phyloP scores from a whole-genome alignment of 352 stramenopile species.

The Thalassiosira sp. region DNA sequence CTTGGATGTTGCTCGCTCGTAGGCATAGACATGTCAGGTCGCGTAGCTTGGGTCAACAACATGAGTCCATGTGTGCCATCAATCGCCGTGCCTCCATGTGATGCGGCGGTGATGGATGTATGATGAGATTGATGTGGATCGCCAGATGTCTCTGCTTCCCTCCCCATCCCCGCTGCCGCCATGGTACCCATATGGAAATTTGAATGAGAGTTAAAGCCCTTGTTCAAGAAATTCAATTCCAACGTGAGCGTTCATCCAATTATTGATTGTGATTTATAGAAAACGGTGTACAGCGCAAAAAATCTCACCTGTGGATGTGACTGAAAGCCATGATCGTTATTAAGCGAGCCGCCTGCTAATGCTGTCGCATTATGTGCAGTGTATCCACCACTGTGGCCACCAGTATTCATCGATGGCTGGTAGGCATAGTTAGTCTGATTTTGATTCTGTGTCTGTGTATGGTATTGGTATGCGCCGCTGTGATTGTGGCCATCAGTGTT shows the following conservation, averaged over 20 bases:
- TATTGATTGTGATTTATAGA: too few species aligned
- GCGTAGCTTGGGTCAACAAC: background rate
- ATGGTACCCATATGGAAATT: background rate
- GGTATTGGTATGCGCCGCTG: background rate
- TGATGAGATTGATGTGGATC: background rate
- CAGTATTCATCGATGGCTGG: too few species aligned
- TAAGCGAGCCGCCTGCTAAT: background rate
- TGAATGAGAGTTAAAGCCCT: background rate
- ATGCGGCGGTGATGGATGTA: background rate
- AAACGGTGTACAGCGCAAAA: background rate
- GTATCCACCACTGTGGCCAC: background rate
- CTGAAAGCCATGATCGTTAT: background rate
- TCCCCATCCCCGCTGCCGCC: background rate
- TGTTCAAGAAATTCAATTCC: too few species aligned
- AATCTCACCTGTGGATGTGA: constrained; percentile 1
- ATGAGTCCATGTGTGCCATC: constrained; percentile 2
- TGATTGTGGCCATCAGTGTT: background rate
- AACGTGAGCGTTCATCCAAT: too few species aligned
- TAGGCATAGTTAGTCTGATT: background rate
- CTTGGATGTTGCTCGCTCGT: background rate
- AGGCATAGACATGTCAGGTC: background rate
- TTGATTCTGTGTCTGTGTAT: background rate
- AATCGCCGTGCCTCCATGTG: background rate
- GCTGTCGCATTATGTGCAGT: background rate
- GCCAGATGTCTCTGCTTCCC: background rate